Conservation (phyloP, 768 basidiomycete genomes). For the Collybiopsis luxurians region DNA sequence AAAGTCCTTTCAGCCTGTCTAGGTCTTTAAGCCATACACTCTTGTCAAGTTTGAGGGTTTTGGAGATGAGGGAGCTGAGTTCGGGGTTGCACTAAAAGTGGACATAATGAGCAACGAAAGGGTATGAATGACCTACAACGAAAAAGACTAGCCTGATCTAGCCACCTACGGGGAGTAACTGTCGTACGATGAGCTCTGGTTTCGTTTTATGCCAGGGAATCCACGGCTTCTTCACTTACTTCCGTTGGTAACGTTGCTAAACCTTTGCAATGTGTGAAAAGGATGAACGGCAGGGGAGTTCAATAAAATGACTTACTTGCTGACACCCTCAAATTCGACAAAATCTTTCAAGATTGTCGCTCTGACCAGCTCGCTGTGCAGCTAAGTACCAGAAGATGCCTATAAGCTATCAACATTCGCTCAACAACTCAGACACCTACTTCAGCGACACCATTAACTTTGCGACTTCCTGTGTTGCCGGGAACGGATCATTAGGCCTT, state of each 20-base stretch:
- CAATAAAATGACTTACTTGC: constrained; percentile 53
- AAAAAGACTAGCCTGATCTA: constrained; percentile 57
- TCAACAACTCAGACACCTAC: no score
- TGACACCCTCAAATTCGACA: constrained; percentile 86
- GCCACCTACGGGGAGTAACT: constrained; percentile 94
- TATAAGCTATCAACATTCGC: neutral
- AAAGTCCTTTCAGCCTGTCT: constrained; percentile 71
- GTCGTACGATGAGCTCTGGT: neutral
- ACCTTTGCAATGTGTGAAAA: constrained; percentile 37
- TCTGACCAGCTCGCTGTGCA: constrained; percentile 87
- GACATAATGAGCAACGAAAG: neutral
- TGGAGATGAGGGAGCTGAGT: constrained; percentile 80
- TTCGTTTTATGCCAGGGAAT: no score
- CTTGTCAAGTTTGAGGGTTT: constrained; percentile 73
- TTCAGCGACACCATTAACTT: constrained; percentile 96
- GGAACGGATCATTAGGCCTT: neutral
- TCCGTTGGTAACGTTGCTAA: constrained; percentile 92
- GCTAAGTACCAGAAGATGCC: constrained; percentile 27
- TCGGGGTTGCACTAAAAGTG: constrained; percentile 83
- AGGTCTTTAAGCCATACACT: constrained; percentile 85
- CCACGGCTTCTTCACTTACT: constrained; percentile 41
- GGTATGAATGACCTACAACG: neutral
- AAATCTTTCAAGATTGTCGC: constrained; percentile 88
- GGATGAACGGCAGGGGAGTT: neutral
- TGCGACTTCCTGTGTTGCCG: constrained; percentile 65